Evolutionary conservation across 1,139 yeast genomes (phyloP).

Genomic region (Saccharomyces uvarum): DNA sequence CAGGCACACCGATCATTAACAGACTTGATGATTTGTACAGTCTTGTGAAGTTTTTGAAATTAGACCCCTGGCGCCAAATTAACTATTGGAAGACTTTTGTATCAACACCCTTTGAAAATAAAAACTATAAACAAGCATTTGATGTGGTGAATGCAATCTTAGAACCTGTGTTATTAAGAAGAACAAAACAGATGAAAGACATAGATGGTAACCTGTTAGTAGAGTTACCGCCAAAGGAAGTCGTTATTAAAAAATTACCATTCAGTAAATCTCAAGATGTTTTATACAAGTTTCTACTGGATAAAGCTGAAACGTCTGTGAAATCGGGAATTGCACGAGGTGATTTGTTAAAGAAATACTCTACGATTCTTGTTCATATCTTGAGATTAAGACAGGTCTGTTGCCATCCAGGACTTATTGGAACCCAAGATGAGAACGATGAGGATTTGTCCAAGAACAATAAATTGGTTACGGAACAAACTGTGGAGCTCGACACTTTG

Average conservation of each 20-base stretch:
- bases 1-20: constrained; percentile 93
- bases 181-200: constrained; percentile 82
- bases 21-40: constrained; percentile 81
- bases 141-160: constrained; percentile 77
- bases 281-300: constrained; percentile 63
- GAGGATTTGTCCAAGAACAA: constrained; percentile 33
- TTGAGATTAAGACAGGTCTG: constrained; percentile 80
- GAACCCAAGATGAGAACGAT: constrained; percentile 30
- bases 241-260: constrained; percentile 56
- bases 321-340: constrained; percentile 57
- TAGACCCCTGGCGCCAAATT: constrained; percentile 87
- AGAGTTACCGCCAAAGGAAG: constrained; percentile 67
- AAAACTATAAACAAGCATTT: constrained; percentile 61
- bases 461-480: constrained; percentile 31
- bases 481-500: constrained; percentile 8
- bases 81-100: constrained; percentile 86
- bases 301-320: constrained; percentile 62
- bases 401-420: constrained; percentile 68
- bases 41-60: constrained; percentile 59
- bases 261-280: constrained; percentile 60
- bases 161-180: constrained; percentile 73
- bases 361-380: constrained; percentile 77
- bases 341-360: constrained; percentile 61
- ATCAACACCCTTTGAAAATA: constrained; percentile 75
- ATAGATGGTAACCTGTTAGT: constrained; percentile 70